Evolutionary conservation across 2,329 filamentous ascomycete species (phyloP).

Genomic region (Fusarium sp.): DNA sequence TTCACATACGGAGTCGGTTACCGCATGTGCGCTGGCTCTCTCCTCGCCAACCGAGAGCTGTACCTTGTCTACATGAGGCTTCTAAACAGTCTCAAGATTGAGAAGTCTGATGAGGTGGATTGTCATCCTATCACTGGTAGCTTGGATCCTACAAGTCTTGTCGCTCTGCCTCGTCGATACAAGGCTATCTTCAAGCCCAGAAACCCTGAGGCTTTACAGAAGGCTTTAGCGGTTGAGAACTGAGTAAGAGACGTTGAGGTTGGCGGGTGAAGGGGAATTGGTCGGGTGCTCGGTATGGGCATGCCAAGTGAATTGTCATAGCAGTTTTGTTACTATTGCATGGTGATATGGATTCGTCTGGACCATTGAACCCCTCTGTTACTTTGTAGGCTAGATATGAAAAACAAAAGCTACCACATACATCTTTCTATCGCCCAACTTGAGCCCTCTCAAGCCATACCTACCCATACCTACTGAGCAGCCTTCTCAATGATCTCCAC

Average conservation of each 20-base stretch:
- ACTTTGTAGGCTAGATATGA: background rate
- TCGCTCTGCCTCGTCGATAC: slow-evolving; percentile 68
- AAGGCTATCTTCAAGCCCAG: slow-evolving; percentile 67
- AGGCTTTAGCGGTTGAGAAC: slow-evolving; percentile 6
- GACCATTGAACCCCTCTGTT: background rate
- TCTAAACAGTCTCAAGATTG: slow-evolving; percentile 68
- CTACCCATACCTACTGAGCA: too few species aligned
- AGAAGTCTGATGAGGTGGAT: slow-evolving; percentile 63
- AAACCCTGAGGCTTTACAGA: slow-evolving; percentile 29
- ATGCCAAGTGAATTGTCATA: rapidly evolving
- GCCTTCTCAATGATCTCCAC: background rate
- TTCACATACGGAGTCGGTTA: slow-evolving; percentile 75
- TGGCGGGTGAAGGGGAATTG: rapidly evolving
- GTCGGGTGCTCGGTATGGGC: too few species aligned
- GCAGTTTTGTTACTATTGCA: background rate
- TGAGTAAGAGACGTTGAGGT: rapidly evolving
- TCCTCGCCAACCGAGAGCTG: slow-evolving; percentile 69
- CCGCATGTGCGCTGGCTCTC: slow-evolving; percentile 70
- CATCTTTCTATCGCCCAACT: rapidly evolving
- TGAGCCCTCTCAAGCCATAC: too few species aligned
- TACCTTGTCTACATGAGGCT: slow-evolving; percentile 72
- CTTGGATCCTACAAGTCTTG: slow-evolving; percentile 69
- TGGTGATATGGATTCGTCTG: background rate
- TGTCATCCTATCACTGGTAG: slow-evolving; percentile 68
- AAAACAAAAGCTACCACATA: background rate